These are phyloP conservation scores for Cydonia oblonga DNA, from an alignment of 331 rosid species.

Conservation along the genomic window DNA sequence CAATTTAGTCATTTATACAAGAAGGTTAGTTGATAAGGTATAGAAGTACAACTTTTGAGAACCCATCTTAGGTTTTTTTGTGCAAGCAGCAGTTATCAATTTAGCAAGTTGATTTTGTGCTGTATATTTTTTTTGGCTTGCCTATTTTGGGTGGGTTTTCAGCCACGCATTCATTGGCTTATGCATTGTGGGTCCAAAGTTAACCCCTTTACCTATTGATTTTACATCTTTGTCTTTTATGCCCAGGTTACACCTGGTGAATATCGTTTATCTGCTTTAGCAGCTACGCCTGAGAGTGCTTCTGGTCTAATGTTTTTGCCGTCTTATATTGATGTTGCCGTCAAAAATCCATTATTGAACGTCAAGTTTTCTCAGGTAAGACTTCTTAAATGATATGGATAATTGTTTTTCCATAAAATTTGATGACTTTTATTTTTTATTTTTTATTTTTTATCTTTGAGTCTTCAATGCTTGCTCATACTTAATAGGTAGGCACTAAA, in stretches of 20 bases:
- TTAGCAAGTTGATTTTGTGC: neutral
- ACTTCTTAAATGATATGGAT: neutral
- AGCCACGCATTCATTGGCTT: neutral
- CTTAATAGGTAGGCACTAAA: neutral
- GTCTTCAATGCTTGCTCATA: neutral
- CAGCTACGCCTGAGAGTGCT: conserved; percentile 59
- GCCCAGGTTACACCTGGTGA: conserved; percentile 81
- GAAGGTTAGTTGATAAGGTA: neutral
- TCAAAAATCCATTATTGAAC: conserved; percentile 63
- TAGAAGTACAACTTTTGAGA: neutral
- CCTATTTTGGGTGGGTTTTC: neutral
- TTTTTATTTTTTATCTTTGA: no score
- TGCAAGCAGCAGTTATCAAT: neutral
- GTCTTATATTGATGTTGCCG: conserved; percentile 57
- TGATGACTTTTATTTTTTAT: neutral
- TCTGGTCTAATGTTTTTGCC: conserved; percentile 85
- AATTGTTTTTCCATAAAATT: neutral
- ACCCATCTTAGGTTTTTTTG: neutral
- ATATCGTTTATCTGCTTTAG: conserved; percentile 86
- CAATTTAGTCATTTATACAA: neutral
- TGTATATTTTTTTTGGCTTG: neutral
- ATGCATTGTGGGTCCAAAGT: neutral
- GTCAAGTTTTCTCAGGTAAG: conserved; percentile 83
- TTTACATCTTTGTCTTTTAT: conserved; percentile 3
- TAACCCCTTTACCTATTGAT: neutral